Percentiles rank a stretch among this genome's conserved stretches.
phyloP scores from a whole-genome alignment of 257 asterid species.

The Leptodermis oblonga region DNA sequence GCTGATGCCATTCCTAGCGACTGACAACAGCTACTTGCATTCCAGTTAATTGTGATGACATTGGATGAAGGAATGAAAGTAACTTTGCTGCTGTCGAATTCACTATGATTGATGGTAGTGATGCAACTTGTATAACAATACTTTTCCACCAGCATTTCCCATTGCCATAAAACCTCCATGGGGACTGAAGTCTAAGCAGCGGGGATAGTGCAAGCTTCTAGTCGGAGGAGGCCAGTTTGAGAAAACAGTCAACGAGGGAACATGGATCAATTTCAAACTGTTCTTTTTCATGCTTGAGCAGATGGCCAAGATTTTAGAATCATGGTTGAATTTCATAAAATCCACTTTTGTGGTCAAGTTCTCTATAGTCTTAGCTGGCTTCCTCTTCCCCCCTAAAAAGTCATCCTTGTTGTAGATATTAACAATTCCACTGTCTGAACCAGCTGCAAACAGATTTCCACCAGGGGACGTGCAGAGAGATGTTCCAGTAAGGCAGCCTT shows the following conservation, averaged over 20 bases:
- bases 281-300: slow-evolving; percentile 84
- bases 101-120: slow-evolving; percentile 71
- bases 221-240: slow-evolving; percentile 80
- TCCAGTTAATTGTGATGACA: not conserved
- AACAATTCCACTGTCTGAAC: slow-evolving; percentile 84
- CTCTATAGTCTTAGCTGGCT: slow-evolving; percentile 69
- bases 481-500: slow-evolving; percentile 83
- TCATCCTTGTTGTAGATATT: slow-evolving; percentile 63
- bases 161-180: slow-evolving; percentile 84
- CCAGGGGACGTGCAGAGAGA: slow-evolving; percentile 58
- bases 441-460: slow-evolving; percentile 89
- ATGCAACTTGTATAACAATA: slow-evolving; percentile 78
- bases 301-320: slow-evolving; percentile 74
- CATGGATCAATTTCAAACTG: slow-evolving; percentile 68
- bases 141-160: slow-evolving; percentile 87
- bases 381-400: slow-evolving; percentile 72
- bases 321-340: slow-evolving; percentile 69
- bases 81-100: not conserved
- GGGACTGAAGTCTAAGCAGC: slow-evolving; percentile 85
- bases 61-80: not conserved
- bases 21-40: not conserved
- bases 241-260: slow-evolving; percentile 66
- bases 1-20: not conserved
- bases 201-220: slow-evolving; percentile 47
- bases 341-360: slow-evolving; percentile 75